Percentiles rank a stretch among this genome's conserved stretches.
These are phyloP conservation scores for Penicillium sp. DNA, from an alignment of 2,329 filamentous ascomycete genomes.

Conservation along the genomic window DNA sequence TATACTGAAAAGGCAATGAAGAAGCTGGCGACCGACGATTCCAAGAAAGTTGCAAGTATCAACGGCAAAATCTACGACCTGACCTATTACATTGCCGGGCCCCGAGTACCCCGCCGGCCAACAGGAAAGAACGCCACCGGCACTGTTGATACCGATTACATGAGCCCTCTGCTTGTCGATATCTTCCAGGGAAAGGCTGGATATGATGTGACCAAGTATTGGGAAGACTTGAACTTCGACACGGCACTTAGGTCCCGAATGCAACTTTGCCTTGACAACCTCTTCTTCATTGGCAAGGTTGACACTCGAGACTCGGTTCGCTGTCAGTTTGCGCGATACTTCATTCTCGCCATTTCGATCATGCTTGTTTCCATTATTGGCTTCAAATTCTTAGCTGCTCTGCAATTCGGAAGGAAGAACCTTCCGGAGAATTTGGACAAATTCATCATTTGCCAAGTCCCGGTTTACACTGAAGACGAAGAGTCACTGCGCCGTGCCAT, in stretches of 20 bases:
- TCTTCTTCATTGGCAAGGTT: conserved; percentile 90
- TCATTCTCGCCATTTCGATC: conserved; percentile 81
- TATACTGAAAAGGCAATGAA: conserved; percentile 76
- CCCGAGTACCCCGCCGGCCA: conserved; percentile 63
- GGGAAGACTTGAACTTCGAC: conserved; percentile 67
- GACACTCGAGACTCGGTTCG: conserved; percentile 84
- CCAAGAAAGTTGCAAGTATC: conserved; percentile 74
- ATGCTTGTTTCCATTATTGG: conserved; percentile 77
- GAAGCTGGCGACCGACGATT: conserved; percentile 59
- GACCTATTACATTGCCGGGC: conserved; percentile 76
- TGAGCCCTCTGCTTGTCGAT: conserved; percentile 70
- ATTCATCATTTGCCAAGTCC: conserved; percentile 96
- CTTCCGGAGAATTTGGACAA: conserved; percentile 96
- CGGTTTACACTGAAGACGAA: conserved; percentile 97
- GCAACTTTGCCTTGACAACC: conserved; percentile 82
- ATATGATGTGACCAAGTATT: conserved; percentile 77
- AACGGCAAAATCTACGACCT: conserved; percentile 82
- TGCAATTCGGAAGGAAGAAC: conserved; percentile 91
- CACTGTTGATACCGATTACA: conserved; percentile 68
- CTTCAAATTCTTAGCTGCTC: conserved; percentile 95
- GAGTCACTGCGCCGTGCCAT: conserved; percentile 95
- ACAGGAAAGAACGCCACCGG: conserved; percentile 52
- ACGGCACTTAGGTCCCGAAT: conserved; percentile 62
- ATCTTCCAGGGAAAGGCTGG: conserved; percentile 78
- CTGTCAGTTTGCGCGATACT: conserved; percentile 86